Evolutionary conservation across 1,284 basidiomycete genomes (phyloP), one percentile per base, ranked within the genome.

Genomic region (Wolfiporia cocos): DNA sequence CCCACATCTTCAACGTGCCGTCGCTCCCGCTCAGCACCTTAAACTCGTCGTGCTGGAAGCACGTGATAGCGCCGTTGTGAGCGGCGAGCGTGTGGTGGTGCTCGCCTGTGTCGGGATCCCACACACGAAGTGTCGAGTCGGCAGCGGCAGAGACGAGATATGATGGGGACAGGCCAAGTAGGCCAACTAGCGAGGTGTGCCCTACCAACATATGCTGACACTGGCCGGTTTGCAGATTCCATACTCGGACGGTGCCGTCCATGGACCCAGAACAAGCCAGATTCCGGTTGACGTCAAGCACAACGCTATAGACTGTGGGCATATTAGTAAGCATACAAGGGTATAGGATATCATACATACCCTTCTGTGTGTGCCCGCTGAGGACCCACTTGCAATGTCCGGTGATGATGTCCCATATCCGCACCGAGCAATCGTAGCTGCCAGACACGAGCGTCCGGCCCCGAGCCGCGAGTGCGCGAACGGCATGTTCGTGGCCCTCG

Each of bases 1-100:
- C 88, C 94, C 94, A 97, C 78, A 96, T 87, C 71, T 96, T 96
- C 51, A 97, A 71, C 32, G 89, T 92, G n/a, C 93, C 94, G 55
- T 96, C 93, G 9, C 86, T 89, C 5, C 94, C 93, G 52, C 85
- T 90, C 33, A 97, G 74, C 38, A 97, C 90, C 61, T 95, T 95
- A 71, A 90, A 89, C 59, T 96, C 93, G 59, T 96, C 93, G 56
- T 96, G 93, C 64, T 93, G 89, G 76, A 96, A 96, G 64, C 93
- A 97, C 5, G 93, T 96, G 55, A 97, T 96, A 10, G 93, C 92
- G 18, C 92, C 92, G 3, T 87, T 85, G 63, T 96, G 93, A 1
- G 88, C 90, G 1, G 85, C 81, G 31, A 96, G 76, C 1, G 83
- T 82, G 55, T 92, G 84, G 26, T 77, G 79, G 29, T 90, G 72